Evolutionary conservation across 306 rosid genomes (phyloP).

Genomic region (Rosa multiflora): DNA sequence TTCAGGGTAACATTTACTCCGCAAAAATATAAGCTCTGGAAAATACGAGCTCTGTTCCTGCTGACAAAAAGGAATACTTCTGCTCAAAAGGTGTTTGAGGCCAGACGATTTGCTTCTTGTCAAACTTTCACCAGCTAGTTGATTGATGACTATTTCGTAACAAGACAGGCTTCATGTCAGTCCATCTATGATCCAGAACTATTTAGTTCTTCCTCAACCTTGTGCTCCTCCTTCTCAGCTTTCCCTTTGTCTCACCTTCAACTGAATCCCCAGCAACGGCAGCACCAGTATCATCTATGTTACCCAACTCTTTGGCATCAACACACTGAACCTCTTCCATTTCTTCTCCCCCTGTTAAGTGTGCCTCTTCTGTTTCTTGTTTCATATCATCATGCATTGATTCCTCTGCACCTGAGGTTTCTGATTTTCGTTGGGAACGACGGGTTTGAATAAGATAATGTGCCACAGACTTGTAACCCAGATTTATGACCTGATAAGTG

Average conservation of each 20-base stretch:
- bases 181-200: neutral
- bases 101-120: neutral
- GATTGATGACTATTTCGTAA: neutral
- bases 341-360: neutral
- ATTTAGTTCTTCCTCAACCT: neutral
- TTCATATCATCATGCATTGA: neutral
- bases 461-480: slow-evolving; percentile 56
- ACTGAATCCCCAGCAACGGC: neutral
- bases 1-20: neutral
- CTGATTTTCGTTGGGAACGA: slow-evolving; percentile 1
- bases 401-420: slow-evolving; percentile 22
- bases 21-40: neutral
- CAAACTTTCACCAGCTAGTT: slow-evolving; percentile 3
- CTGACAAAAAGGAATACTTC: neutral
- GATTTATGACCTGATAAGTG: slow-evolving; percentile 28
- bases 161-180: neutral
- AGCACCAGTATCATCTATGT: neutral
- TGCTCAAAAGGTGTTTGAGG: neutral
- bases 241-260: slow-evolving; percentile 11
- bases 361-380: neutral
- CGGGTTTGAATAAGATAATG: slow-evolving; percentile 50
- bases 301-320: slow-evolving; percentile 1
- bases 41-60: neutral
- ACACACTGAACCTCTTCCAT: slow-evolving; percentile 8
- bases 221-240: slow-evolving; percentile 16